These are phyloP conservation scores for Apophysomyces ossiformis DNA, from an alignment of 371 early-diverging fungal genomes.

Conservation along the genomic window DNA sequence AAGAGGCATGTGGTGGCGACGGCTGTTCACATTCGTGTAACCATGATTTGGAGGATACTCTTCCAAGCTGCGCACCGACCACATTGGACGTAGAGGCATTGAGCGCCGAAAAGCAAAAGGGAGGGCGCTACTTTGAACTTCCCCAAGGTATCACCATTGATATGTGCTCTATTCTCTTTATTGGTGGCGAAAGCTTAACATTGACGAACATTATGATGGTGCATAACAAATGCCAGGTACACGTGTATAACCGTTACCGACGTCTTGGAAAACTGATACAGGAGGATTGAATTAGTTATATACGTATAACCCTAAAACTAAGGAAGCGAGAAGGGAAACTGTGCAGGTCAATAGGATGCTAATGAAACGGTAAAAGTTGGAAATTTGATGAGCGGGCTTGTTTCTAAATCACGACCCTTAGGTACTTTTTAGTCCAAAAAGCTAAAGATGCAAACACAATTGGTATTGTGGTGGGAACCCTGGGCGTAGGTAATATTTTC, in stretches of 20 bases:
- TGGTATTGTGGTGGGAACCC: slow-evolving; percentile 96
- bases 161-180: slow-evolving; percentile 76
- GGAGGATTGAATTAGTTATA: slow-evolving; percentile 42
- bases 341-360: slow-evolving; percentile 70
- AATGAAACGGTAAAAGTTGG: slow-evolving; percentile 64
- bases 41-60: slow-evolving; percentile 16
- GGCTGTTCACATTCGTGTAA: slow-evolving; percentile 19
- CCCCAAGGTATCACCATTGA: slow-evolving; percentile 54
- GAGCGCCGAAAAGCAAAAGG: slow-evolving; percentile 32
- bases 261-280: neutral
- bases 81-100: slow-evolving; percentile 17
- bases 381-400: neutral
- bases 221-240: slow-evolving; percentile 63
- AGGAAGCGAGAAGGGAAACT: slow-evolving; percentile 63
- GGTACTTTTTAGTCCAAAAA: slow-evolving; percentile 84
- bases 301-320: slow-evolving; percentile 69
- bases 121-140: slow-evolving; percentile 58
- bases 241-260: neutral
- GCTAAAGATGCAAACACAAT: slow-evolving; percentile 93
- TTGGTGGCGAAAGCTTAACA: slow-evolving; percentile 84
- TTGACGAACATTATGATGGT: slow-evolving; percentile 89
- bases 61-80: slow-evolving; percentile 17
- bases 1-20: slow-evolving; percentile 2
- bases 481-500: slow-evolving; percentile 80
- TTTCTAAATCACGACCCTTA: slow-evolving; percentile 15